These are phyloP conservation scores for Monilinia fructigena DNA, from an alignment of 2,329 filamentous ascomycete genomes.

Conservation along the genomic window DNA sequence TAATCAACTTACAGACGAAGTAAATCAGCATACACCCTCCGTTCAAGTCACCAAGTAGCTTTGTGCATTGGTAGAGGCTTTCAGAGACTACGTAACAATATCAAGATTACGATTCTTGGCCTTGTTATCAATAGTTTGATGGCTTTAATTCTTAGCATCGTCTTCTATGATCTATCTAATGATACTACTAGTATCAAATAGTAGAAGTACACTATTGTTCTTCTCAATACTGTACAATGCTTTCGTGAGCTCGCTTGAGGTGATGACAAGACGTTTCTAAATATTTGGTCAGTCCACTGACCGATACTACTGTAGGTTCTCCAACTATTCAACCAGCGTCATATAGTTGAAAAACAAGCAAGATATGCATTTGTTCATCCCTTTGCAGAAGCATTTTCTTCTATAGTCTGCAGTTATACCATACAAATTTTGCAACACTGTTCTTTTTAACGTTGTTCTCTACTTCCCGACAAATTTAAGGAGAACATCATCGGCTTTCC, in stretches of 20 bases:
- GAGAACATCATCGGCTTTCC: slow-evolving; percentile 70
- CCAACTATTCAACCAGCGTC: slow-evolving; percentile 76
- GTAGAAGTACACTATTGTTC: slow-evolving; percentile 63
- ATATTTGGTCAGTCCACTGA: not conserved
- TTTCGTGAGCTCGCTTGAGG: slow-evolving; percentile 58
- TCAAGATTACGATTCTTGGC: slow-evolving; percentile 61
- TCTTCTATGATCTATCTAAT: slow-evolving; percentile 61
- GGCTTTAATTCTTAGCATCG: slow-evolving; percentile 58
- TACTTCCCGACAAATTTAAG: slow-evolving; percentile 88
- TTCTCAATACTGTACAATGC: slow-evolving; percentile 67
- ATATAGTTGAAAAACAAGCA: slow-evolving; percentile 86
- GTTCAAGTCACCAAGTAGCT: slow-evolving; percentile 69
- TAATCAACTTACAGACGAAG: slow-evolving; percentile 45
- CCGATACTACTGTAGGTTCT: slow-evolving; percentile 55
- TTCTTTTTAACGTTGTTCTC: slow-evolving; percentile 75
- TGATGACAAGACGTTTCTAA: slow-evolving; percentile 28
- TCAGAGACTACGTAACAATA: slow-evolving; percentile 71
- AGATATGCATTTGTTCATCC: slow-evolving; percentile 90
- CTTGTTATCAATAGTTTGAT: slow-evolving; percentile 44
- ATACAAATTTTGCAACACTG: slow-evolving; percentile 61
- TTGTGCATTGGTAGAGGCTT: slow-evolving; percentile 85
- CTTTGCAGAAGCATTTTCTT: slow-evolving; percentile 83
- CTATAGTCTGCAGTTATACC: slow-evolving; percentile 82
- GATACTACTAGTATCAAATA: slow-evolving; percentile 61
- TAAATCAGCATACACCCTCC: slow-evolving; percentile 79